These are phyloP conservation scores for Candida taoyuanica DNA, from an alignment of 805 yeast species.

Conservation along the genomic window DNA sequence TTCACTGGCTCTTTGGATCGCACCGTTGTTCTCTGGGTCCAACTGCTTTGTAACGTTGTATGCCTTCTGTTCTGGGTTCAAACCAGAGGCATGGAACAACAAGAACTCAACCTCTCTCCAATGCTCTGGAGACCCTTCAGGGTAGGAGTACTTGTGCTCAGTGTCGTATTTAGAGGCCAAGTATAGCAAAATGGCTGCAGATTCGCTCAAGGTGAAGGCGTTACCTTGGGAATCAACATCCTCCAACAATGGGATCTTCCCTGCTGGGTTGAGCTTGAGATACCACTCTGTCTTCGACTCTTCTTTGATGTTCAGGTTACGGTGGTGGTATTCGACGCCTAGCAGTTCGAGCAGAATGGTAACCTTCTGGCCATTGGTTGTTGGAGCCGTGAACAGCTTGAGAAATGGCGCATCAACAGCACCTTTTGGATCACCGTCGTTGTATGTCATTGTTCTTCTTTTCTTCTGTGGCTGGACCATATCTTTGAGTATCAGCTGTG, in stretches of 20 bases:
- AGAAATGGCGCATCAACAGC: slow-evolving; percentile 35
- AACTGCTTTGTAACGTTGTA: slow-evolving; percentile 36
- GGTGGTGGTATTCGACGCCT: slow-evolving; percentile 29
- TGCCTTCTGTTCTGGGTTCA: slow-evolving; percentile 62
- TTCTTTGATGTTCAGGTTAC: slow-evolving; percentile 34
- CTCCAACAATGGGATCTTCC: slow-evolving; percentile 53
- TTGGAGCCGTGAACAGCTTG: slow-evolving; percentile 36
- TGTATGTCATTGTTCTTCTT: no score
- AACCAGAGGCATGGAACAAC: slow-evolving; percentile 52
- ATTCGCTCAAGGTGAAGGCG: slow-evolving; percentile 43
- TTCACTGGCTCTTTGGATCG: slow-evolving; percentile 33
- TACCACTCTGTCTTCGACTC: slow-evolving; percentile 56
- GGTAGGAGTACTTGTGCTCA: slow-evolving; percentile 37
- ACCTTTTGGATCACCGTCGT: slow-evolving; percentile 15
- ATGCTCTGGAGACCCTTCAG: slow-evolving; percentile 37
- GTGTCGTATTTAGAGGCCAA: slow-evolving; percentile 55
- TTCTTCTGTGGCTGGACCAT: no score
- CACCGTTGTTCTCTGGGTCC: slow-evolving; percentile 44
- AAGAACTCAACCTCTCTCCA: slow-evolving; percentile 49
- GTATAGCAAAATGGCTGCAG: slow-evolving; percentile 58
- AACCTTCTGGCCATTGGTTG: slow-evolving; percentile 39
- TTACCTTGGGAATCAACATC: slow-evolving; percentile 35
- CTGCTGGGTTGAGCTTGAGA: slow-evolving; percentile 52
- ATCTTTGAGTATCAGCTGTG: no score
- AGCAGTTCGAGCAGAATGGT: slow-evolving; percentile 33